phyloP scores from a whole-genome alignment of 176 grass and related monocot species.

The Carex kokanica region DNA sequence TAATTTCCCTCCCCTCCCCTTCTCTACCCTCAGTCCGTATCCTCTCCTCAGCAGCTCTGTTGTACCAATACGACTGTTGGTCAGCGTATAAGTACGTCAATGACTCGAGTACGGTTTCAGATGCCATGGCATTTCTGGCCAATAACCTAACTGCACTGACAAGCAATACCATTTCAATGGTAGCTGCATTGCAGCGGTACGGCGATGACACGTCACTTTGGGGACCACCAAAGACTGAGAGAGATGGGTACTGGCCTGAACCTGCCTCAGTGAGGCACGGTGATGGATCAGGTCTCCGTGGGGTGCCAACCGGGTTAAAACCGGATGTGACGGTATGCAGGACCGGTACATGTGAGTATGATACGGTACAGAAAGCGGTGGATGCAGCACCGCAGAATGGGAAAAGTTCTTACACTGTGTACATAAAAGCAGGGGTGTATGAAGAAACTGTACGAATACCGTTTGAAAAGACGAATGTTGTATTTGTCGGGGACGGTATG shows the following conservation, averaged over 20 bases:
- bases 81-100: conserved; percentile 92
- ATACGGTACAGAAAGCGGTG: conserved; percentile 53
- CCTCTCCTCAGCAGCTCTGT: conserved; percentile 53
- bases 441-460: conserved; percentile 68
- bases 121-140: conserved; percentile 76
- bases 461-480: conserved; percentile 77
- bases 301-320: conserved; percentile 36
- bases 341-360: conserved; percentile 28
- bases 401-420: conserved; percentile 42
- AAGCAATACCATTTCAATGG: conserved; percentile 74
- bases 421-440: conserved; percentile 76
- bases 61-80: conserved; percentile 98
- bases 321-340: conserved; percentile 43
- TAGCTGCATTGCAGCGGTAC: conserved; percentile 65
- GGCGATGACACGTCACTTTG: conserved; percentile 54
- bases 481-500: conserved; percentile 75
- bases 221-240: conserved; percentile 78
- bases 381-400: conserved; percentile 50
- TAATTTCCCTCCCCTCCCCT: conserved; percentile 17
- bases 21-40: conserved; percentile 36
- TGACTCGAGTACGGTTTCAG: conserved; percentile 48
- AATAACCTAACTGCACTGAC: conserved; percentile 41
- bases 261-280: background rate
- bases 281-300: conserved; percentile 22
- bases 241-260: conserved; percentile 81